These are phyloP conservation scores for Bisporella sp. DNA, from an alignment of 2,329 filamentous ascomycete genomes.

Conservation along the genomic window DNA sequence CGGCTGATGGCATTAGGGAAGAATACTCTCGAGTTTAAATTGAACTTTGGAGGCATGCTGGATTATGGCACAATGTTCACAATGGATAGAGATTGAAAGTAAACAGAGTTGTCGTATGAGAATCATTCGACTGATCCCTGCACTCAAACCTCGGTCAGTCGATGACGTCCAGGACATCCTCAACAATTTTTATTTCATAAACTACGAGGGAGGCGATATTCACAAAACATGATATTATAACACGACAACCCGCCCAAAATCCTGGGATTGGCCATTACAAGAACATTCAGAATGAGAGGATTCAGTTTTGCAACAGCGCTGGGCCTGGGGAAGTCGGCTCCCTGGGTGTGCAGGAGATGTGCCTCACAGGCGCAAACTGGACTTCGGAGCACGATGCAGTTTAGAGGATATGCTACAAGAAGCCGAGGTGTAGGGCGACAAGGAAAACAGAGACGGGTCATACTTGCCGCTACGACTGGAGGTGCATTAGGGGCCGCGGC, in stretches of 20 bases:
- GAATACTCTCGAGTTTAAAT: constrained; percentile 20
- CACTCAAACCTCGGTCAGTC: too few species aligned
- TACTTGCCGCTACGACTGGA: constrained; percentile 16
- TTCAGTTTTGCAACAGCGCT: constrained; percentile 14
- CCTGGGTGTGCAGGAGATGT: constrained; percentile 24
- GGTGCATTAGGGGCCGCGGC: constrained; percentile 19
- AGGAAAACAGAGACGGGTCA: constrained; percentile 7
- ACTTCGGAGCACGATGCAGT: neutral
- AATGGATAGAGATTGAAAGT: too few species aligned
- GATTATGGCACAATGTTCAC: neutral
- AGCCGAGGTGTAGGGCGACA: constrained; percentile 7
- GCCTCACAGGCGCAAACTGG: constrained; percentile 7
- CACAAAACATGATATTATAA: too few species aligned
- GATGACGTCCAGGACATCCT: too few species aligned
- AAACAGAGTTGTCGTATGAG: too few species aligned
- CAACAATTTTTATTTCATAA: too few species aligned
- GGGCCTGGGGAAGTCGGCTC: constrained; percentile 1
- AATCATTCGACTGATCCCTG: too few species aligned
- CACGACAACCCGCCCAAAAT: too few species aligned
- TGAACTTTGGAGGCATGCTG: constrained; percentile 22
- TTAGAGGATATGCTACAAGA: constrained; percentile 1
- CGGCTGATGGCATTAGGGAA: neutral
- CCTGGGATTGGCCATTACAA: constrained; percentile 1
- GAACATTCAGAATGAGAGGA: constrained; percentile 17
- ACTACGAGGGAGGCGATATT: too few species aligned